Conservation (phyloP, 345 rosid genomes). For the Angophora floribunda region DNA sequence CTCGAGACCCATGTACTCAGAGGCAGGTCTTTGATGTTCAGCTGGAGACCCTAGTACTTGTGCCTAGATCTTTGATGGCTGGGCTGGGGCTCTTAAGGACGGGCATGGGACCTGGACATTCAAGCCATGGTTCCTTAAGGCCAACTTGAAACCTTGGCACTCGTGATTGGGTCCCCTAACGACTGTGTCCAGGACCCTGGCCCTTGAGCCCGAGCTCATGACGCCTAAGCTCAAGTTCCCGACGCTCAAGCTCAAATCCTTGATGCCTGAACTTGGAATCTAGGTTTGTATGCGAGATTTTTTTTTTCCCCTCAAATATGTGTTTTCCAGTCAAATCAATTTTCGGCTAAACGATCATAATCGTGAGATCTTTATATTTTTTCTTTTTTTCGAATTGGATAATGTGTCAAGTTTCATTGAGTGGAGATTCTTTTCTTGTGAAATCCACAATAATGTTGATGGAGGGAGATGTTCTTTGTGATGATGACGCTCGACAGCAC, state of each 20-base stretch:
- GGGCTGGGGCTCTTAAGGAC: neutral
- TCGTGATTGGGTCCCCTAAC: neutral
- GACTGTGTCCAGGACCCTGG: neutral
- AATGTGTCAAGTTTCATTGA: neutral
- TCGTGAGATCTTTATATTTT: neutral
- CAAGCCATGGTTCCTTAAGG: neutral
- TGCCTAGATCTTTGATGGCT: neutral
- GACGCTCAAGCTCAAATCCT: accelerated
- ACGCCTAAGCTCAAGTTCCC: neutral
- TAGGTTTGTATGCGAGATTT: accelerated
- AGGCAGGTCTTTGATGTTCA: neutral
- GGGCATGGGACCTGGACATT: neutral
- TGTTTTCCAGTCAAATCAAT: neutral
- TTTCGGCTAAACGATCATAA: neutral
- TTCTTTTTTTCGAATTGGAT: neutral
- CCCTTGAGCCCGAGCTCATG: neutral
- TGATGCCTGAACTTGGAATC: neutral
- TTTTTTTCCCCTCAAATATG: neutral
- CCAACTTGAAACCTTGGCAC: neutral
- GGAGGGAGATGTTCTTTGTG: neutral
- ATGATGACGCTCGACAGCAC: neutral
- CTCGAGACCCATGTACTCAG: neutral
- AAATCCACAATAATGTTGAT: neutral
- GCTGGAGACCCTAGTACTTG: neutral
- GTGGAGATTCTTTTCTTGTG: neutral